These are phyloP conservation scores for Paramecium caudatum DNA, from an alignment of 73 alveolate species.

Conservation along the genomic window DNA sequence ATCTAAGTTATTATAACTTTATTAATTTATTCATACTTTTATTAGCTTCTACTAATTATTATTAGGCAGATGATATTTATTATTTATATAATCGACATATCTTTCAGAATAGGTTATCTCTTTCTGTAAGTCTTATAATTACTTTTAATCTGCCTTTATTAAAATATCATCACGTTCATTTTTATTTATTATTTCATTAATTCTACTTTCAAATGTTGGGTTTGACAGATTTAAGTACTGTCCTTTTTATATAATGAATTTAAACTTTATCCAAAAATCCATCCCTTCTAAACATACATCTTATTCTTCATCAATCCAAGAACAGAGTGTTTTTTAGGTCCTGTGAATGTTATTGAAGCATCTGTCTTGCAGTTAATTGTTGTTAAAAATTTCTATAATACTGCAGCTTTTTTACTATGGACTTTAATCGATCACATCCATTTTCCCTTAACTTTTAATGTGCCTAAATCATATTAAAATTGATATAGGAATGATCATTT, in stretches of 20 bases:
- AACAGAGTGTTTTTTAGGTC: conserved; percentile 14
- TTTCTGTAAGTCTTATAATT: conserved; percentile 15
- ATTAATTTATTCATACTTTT: neutral
- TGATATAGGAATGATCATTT: conserved; percentile 33
- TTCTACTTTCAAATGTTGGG: conserved; percentile 37
- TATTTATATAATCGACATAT: conserved; percentile 14
- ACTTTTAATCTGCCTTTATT: neutral
- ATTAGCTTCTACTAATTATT: neutral
- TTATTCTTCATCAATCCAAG: neutral
- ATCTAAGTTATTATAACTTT: neutral
- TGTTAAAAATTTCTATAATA: conserved; percentile 33
- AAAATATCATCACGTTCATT: conserved; percentile 13
- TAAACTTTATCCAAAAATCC: conserved; percentile 40
- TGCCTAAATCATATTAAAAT: neutral
- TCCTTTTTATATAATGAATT: conserved; percentile 16
- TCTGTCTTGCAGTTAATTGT: conserved; percentile 34
- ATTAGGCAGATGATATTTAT: conserved; percentile 17
- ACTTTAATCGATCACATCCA: conserved; percentile 25
- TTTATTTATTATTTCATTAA: neutral
- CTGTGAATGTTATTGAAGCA: conserved; percentile 2
- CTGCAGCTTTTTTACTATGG: neutral
- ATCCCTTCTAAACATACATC: neutral
- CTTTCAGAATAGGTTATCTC: conserved; percentile 29
- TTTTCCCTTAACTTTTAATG: conserved; percentile 23
- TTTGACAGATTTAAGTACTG: conserved; percentile 22